phyloP scores from a whole-genome alignment of 2,329 filamentous ascomycete species.

The Knufia petricola region DNA sequence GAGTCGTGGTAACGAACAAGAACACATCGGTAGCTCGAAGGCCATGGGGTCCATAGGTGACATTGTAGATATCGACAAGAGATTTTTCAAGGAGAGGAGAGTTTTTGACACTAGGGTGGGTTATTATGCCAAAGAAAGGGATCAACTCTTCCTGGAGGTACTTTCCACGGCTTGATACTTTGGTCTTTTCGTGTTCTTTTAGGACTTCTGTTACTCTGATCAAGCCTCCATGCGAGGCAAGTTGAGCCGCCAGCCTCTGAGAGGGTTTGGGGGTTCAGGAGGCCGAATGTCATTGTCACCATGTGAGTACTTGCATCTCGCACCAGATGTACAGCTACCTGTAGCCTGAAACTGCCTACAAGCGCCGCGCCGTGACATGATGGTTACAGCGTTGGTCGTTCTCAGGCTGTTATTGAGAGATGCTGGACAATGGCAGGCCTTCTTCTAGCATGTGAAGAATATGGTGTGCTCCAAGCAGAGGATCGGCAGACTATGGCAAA shows the following conservation, averaged over 20 bases:
- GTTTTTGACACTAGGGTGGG: neutral
- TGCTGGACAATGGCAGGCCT: too few relatives aligned
- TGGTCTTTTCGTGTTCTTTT: neutral
- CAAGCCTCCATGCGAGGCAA: neutral
- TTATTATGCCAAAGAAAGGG: neutral
- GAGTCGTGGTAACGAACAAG: neutral
- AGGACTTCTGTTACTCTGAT: neutral
- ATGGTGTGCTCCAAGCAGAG: too few relatives aligned
- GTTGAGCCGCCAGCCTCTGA: neutral
- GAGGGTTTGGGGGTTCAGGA: neutral
- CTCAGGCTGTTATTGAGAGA: too few relatives aligned
- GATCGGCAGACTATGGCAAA: too few relatives aligned
- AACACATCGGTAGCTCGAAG: neutral
- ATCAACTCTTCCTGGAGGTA: neutral
- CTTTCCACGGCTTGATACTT: neutral
- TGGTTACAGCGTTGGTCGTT: neutral
- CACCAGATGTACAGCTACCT: neutral
- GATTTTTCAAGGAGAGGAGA: neutral
- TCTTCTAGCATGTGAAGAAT: too few relatives aligned
- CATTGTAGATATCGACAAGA: neutral
- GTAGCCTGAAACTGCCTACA: neutral
- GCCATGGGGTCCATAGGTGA: neutral
- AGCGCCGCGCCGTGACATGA: neutral
- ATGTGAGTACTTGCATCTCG: neutral
- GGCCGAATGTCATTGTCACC: neutral